Evolutionary conservation across 345 rosid genomes (phyloP), one percentile per base, ranked within the genome.

Genomic region (Gossypium australe): DNA sequence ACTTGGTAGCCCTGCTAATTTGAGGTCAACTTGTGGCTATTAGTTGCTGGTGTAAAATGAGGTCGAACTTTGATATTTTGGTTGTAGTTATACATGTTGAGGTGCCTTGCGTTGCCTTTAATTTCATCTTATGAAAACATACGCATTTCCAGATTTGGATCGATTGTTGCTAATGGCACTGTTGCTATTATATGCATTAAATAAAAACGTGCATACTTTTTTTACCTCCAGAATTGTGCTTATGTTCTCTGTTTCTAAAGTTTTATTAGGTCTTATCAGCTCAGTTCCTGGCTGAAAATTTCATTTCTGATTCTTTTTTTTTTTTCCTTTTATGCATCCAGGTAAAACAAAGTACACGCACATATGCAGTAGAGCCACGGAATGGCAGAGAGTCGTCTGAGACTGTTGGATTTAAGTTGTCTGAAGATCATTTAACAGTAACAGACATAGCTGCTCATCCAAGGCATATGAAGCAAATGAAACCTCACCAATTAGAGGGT

Each of bases 401-500:
- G 57, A 73, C 51, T 25, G 58, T 65, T 79, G 91, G 87, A 62
- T 43, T 91, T 58, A 82, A 84, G 71, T 71, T 89, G 9, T 76
- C 83, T 56, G 91, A 80, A 76, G 87, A 86, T 25, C 89, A 88
- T 78, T 76, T 89, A 73, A 74, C 44, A 78, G 88, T 86, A 49
- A 81, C 89, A 4, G 89, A 86, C 38, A 86, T 93, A 69, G 72
- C 83, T 84, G 92, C 94, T 69, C 98, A 94, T 81, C 96, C 99
- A 29, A 87, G 91, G 80, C 98, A 94, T 75, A 79, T 59, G 84
- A 89, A 86, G 78, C 87, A 85, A 66, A 91, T 93, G 98, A 91
- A 88, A 78, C 91, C 97, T 76, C 98, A 94, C 82, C 98, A 94
- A 66, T 62, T 85, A 29, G 94, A 94, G 76, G 98, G 98, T 18